These are phyloP conservation scores for Infundibulicybe gibba DNA, from an alignment of 768 basidiomycete genomes.

Conservation along the genomic window DNA sequence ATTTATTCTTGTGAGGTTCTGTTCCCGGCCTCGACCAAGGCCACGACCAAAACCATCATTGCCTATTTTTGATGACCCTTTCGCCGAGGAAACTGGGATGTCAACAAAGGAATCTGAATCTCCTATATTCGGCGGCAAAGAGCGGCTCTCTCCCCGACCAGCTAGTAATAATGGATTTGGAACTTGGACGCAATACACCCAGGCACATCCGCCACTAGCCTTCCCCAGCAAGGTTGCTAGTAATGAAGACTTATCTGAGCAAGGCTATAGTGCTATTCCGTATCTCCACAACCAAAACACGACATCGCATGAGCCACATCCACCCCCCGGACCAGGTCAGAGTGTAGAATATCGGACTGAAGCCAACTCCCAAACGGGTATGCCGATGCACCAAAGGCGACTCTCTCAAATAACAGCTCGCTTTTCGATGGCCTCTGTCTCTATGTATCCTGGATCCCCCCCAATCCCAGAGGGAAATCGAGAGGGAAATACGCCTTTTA, in stretches of 20 bases:
- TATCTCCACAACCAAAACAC: conserved; percentile 7
- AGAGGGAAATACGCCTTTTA: conserved; percentile 25
- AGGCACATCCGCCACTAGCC: conserved; percentile 20
- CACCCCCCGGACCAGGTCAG: neutral
- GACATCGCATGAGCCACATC: too few relatives aligned
- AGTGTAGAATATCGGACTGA: too few relatives aligned
- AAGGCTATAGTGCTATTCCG: conserved; percentile 7
- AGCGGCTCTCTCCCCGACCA: conserved; percentile 44
- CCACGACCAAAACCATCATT: conserved; percentile 67
- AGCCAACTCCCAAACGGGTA: too few relatives aligned
- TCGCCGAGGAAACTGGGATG: conserved; percentile 40
- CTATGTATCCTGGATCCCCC: conserved; percentile 45
- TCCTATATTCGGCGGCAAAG: conserved; percentile 76
- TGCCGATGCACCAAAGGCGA: too few relatives aligned
- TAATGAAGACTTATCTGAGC: neutral
- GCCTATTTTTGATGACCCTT: conserved; percentile 63
- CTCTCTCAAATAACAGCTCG: conserved; percentile 32
- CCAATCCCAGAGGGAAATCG: conserved; percentile 21
- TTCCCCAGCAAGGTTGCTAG: neutral
- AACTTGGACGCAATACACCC: conserved; percentile 56
- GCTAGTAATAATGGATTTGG: conserved; percentile 44
- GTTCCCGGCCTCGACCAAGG: conserved; percentile 45
- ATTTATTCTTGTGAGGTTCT: conserved; percentile 43
- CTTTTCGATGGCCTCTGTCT: conserved; percentile 40
- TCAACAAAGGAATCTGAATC: conserved; percentile 63